Percentiles rank a stretch among this genome's conserved stretches.
Conservation (phyloP, 768 basidiomycete species). For the Rhizopogon sp. region DNA sequence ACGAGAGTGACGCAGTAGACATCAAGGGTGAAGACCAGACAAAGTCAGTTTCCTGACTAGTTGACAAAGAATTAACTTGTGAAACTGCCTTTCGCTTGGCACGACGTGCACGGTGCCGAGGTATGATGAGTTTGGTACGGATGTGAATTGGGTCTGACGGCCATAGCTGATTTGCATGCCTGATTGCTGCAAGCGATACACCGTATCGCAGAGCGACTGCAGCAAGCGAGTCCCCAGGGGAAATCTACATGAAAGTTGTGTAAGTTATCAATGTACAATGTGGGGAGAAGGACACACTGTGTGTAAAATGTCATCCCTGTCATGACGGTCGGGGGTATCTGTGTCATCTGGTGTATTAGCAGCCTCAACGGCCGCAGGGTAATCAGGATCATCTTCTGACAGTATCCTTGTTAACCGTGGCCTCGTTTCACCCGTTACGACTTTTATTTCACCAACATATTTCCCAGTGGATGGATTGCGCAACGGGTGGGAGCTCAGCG, state of each 20-base stretch:
- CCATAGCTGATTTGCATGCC: conserved; percentile 92
- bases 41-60: neutral
- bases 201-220: conserved; percentile 89
- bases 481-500: neutral
- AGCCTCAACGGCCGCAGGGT: no score
- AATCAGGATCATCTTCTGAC: neutral
- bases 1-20: conserved; percentile 7
- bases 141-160: conserved; percentile 88
- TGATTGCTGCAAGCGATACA: conserved; percentile 75
- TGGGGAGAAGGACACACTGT: neutral
- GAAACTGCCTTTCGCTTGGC: conserved; percentile 1
- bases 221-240: conserved; percentile 72
- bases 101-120: conserved; percentile 24
- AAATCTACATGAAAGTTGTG: conserved; percentile 42
- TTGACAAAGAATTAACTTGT: neutral
- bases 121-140: conserved; percentile 77
- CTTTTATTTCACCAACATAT: no score
- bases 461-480: neutral
- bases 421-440: neutral
- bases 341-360: neutral
- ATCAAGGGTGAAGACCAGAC: neutral
- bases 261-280: neutral
- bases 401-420: neutral
- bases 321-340: neutral
- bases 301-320: neutral